Conservation (phyloP, 2,329 filamentous ascomycete species). For the Penicillium sp. region DNA sequence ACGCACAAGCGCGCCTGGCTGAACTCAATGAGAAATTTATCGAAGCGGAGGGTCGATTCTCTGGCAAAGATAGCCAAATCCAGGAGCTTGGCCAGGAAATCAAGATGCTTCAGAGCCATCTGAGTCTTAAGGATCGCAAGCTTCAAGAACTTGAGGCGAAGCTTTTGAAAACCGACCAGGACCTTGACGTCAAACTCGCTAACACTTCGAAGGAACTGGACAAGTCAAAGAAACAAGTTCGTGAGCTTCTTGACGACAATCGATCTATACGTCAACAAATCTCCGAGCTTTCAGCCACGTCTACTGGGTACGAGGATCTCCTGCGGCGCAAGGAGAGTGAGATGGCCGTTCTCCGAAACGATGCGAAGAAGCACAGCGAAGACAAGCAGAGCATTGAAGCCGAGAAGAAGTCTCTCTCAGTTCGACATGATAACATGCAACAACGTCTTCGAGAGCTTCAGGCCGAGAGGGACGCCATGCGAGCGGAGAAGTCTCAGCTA, state of each 20-base stretch:
- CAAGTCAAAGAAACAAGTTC: slow-evolving; percentile 71
- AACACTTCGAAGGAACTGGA: slow-evolving; percentile 79
- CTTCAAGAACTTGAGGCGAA: slow-evolving; percentile 83
- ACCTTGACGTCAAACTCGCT: slow-evolving; percentile 82
- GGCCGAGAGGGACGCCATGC: slow-evolving; percentile 84
- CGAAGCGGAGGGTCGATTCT: slow-evolving; percentile 71
- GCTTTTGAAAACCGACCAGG: slow-evolving; percentile 82
- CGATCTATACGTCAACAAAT: slow-evolving; percentile 82
- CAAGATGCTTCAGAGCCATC: slow-evolving; percentile 87
- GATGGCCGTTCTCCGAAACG: slow-evolving; percentile 78
- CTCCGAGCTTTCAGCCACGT: slow-evolving; percentile 83
- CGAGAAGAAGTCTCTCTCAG: slow-evolving; percentile 71
- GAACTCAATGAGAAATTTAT: slow-evolving; percentile 73
- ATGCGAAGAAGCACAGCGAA: slow-evolving; percentile 80
- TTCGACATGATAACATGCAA: slow-evolving; percentile 79
- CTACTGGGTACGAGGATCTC: slow-evolving; percentile 92
- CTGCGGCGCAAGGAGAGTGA: slow-evolving; percentile 95
- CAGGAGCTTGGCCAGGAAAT: slow-evolving; percentile 79
- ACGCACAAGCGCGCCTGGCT: slow-evolving; percentile 68
- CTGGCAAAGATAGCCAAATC: slow-evolving; percentile 76
- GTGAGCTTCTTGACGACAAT: slow-evolving; percentile 79
- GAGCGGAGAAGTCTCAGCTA: slow-evolving; percentile 79
- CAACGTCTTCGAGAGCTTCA: slow-evolving; percentile 80
- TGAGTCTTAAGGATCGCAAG: slow-evolving; percentile 87
- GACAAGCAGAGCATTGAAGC: slow-evolving; percentile 79